Evolutionary conservation across 116 monocot species (phyloP).

Genomic region (Posidonia oceanica): DNA sequence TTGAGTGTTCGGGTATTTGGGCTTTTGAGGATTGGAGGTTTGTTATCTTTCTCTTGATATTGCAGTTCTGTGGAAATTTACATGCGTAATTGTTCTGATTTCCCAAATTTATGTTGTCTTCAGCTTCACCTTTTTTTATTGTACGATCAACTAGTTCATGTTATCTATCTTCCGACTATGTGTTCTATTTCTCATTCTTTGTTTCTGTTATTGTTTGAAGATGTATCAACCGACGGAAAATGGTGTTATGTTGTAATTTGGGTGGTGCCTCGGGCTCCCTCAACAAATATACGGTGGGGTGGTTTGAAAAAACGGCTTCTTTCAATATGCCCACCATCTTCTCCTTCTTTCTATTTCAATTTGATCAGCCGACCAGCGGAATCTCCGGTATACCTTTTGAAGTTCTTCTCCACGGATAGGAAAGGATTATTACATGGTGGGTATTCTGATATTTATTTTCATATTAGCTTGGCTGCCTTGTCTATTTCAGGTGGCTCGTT

Average conservation of each 20-base stretch:
- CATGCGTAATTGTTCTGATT: too few species aligned
- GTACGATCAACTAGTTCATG: too few species aligned
- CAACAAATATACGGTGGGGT: conserved; percentile 47
- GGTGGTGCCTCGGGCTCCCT: conserved; percentile 50
- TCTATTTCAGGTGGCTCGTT: not conserved
- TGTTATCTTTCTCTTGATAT: too few species aligned
- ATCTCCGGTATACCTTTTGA: conserved; percentile 58
- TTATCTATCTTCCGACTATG: too few species aligned
- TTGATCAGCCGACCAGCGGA: conserved; percentile 21
- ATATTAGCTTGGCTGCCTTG: not conserved
- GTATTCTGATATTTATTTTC: not conserved
- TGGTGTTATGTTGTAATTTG: conserved; percentile 88
- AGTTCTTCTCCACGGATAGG: conserved; percentile 60
- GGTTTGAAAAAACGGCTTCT: conserved; percentile 60
- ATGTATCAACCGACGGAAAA: conserved; percentile 81
- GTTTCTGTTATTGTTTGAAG: conserved; percentile 14
- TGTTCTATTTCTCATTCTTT: not conserved
- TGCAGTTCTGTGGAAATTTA: too few species aligned
- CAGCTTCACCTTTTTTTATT: too few species aligned
- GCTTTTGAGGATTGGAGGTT: not conserved
- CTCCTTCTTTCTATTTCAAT: conserved; percentile 38
- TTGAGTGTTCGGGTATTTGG: not conserved
- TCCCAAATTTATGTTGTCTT: too few species aligned
- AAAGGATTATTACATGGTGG: conserved; percentile 88
- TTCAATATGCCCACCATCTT: conserved; percentile 48